phyloP scores from a whole-genome alignment of 768 basidiomycete species.

The Tremella yokohamensis region DNA sequence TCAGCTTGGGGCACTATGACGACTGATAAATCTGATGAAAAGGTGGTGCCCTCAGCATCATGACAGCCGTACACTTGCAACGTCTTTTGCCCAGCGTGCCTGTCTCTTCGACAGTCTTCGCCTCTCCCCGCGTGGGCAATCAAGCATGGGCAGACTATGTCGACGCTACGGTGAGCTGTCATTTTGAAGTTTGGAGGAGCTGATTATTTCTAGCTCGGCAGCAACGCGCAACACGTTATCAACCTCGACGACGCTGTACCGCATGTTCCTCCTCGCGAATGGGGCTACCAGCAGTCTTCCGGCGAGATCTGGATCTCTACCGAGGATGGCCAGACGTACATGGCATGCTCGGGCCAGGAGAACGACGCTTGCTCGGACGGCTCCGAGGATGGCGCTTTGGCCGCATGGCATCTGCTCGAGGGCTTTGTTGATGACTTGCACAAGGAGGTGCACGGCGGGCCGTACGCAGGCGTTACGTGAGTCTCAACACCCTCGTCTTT shows the following conservation, averaged over 20 bases:
- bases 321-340: neutral
- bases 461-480: no score
- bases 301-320: neutral
- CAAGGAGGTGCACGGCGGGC: no score
- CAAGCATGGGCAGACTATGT: conserved; percentile 4
- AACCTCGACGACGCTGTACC: neutral
- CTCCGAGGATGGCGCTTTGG: no score
- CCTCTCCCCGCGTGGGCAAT: conserved; percentile 1
- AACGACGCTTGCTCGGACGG: no score
- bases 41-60: neutral
- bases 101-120: neutral
- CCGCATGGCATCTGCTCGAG: no score
- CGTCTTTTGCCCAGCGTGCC: neutral
- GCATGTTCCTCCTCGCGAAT: neutral
- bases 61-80: neutral
- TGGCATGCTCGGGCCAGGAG: neutral
- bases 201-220: neutral
- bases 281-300: neutral
- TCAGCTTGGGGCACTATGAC: neutral
- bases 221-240: neutral
- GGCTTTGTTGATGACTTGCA: no score
- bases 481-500: no score
- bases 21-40: neutral
- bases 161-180: neutral
- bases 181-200: no score